These are phyloP conservation scores for Umbilicaria muhlenbergii DNA, from an alignment of 495 filamentous ascomycete species.

Conservation along the genomic window DNA sequence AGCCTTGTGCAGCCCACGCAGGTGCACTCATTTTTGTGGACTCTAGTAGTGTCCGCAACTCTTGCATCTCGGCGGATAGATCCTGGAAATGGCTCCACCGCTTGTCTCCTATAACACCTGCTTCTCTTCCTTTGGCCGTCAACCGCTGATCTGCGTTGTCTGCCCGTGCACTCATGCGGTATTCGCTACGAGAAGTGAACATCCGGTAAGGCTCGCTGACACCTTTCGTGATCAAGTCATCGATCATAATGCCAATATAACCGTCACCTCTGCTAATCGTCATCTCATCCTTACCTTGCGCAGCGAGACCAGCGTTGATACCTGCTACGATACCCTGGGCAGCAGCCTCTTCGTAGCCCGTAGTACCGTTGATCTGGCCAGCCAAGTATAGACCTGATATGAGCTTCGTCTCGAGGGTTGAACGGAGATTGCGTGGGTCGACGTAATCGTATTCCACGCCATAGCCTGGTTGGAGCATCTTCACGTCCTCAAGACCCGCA, in stretches of 20 bases:
- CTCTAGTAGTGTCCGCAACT: constrained; percentile 44
- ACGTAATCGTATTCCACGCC: constrained; percentile 99
- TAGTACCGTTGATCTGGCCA: constrained; percentile 96
- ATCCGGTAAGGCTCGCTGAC: constrained; percentile 96
- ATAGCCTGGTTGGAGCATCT: constrained; percentile 92
- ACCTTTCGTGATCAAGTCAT: constrained; percentile 94
- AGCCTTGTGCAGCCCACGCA: constrained; percentile 54
- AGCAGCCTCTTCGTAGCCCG: constrained; percentile 93
- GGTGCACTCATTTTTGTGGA: constrained; percentile 34
- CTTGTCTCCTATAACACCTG: constrained; percentile 61
- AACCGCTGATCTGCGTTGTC: constrained; percentile 90
- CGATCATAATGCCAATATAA: constrained; percentile 98
- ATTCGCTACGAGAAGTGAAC: constrained; percentile 95
- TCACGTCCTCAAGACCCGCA: constrained; percentile 70
- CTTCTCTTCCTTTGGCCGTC: constrained; percentile 58
- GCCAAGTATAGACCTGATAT: constrained; percentile 84
- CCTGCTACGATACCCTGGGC: constrained; percentile 88
- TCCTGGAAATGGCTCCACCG: constrained; percentile 59
- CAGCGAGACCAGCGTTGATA: constrained; percentile 75
- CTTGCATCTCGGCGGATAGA: constrained; percentile 44
- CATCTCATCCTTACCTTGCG: constrained; percentile 46
- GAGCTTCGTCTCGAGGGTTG: constrained; percentile 84
- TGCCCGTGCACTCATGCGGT: constrained; percentile 75
- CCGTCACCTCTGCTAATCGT: constrained; percentile 69
- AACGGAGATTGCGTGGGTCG: constrained; percentile 72